These are phyloP conservation scores for Xylariaceae sp. DNA, from an alignment of 2,329 filamentous ascomycete genomes.

Conservation along the genomic window DNA sequence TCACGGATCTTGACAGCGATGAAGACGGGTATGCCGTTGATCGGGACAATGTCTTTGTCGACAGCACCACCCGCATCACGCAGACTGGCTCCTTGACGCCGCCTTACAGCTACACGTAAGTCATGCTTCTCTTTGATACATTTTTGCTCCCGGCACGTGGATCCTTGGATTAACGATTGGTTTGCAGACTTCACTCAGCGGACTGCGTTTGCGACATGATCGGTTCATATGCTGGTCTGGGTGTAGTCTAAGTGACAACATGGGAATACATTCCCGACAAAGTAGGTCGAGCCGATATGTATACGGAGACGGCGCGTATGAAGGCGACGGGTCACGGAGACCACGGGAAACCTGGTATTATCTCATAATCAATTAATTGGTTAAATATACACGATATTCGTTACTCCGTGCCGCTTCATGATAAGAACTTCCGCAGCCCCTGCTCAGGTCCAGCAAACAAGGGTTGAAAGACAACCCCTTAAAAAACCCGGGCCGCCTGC, in stretches of 20 bases:
- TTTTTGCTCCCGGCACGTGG: neutral
- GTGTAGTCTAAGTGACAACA: constrained; percentile 4
- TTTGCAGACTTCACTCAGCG: constrained; percentile 18
- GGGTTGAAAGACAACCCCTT: no score
- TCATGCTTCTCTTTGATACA: constrained; percentile 1
- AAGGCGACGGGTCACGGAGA: no score
- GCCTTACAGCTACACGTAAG: constrained; percentile 38
- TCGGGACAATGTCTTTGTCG: constrained; percentile 43
- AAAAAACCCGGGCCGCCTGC: no score
- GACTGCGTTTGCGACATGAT: constrained; percentile 25
- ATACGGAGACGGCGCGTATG: no score
- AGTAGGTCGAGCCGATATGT: neutral
- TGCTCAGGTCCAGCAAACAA: no score
- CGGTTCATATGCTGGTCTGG: constrained; percentile 17
- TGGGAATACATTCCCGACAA: neutral
- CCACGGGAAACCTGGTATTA: no score
- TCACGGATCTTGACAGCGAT: constrained; percentile 43
- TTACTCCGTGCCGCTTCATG: neutral
- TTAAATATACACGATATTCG: no score
- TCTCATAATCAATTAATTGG: no score
- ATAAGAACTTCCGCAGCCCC: neutral
- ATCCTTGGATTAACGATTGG: neutral
- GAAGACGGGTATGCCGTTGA: constrained; percentile 43
- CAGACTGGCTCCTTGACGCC: constrained; percentile 33
- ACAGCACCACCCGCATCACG: constrained; percentile 34